Base-by-base conservation (phyloP, 2,329 filamentous ascomycete species). In the Alternaria burnsii region DNA sequence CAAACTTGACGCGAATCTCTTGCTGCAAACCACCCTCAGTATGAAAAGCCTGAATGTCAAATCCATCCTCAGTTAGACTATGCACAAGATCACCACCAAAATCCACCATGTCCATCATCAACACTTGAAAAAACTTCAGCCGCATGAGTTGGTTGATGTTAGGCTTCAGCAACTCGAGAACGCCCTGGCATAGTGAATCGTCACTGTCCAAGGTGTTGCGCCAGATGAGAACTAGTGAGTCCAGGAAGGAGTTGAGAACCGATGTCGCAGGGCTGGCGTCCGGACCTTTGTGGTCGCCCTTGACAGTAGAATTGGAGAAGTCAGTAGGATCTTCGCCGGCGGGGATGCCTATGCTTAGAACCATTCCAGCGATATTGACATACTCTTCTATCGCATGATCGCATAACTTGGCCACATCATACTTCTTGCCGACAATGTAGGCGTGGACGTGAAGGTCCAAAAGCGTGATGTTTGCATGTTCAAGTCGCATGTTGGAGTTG, bases 361-460 rank as follows among this genome's bases (percentile, higher is more conserved):
- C 53, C 34, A 61, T 55, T 7, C 41, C 24, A 6, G 52, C 64
- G 9, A 65, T 55, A 34, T 41, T 48, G 20, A 63, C 38, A 41
- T 73, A 74, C 30, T 63, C 46, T 5, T 26, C 40, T 5, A 65
- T 52, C 6, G 66, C 65, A 42, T 64, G 55, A 1, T 58, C 30
- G 38, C 51, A 53, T 22, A 75, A 52, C 5, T 36, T 24, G 6
- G 55, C 34, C 10, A 74, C 20, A 4, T 55, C 40, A 52, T 75
- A 75, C 41, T 72, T 73, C 41, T 18, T 54, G 11, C 65, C 68
- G 5, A 62, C 50, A 28, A 70, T 38, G 61, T 74, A 74, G n/a
- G 60, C 59, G 40, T 73, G 72, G 16, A 74, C 41, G 50, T 74
- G 69, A 1, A 69, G 58, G 50, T 75, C 72, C 2, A 72, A 63